Evolutionary conservation across 202 grass and related monocot species (phyloP).

Genomic region (Bolboschoenoplectus hybrid): DNA sequence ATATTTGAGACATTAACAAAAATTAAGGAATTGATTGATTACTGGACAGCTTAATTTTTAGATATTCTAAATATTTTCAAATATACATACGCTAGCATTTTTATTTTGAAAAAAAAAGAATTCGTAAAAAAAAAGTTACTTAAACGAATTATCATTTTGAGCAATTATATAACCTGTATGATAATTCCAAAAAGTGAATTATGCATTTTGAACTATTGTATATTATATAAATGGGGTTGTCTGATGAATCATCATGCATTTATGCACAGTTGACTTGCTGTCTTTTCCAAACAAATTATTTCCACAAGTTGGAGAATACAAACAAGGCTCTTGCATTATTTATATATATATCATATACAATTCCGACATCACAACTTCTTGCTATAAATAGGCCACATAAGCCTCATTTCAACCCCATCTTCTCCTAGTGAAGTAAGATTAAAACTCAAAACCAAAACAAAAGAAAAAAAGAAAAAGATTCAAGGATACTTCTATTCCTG

Average conservation of each 20-base stretch:
- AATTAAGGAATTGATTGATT: too few relatives aligned
- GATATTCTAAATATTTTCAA: too few relatives aligned
- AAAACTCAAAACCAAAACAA: slow-evolving; percentile 39
- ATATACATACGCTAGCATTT: background rate
- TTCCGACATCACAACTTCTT: slow-evolving; percentile 24
- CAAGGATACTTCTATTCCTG: slow-evolving; percentile 22
- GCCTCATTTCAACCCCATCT: slow-evolving; percentile 38
- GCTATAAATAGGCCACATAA: slow-evolving; percentile 36
- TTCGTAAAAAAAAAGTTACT: too few relatives aligned
- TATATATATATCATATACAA: slow-evolving; percentile 19
- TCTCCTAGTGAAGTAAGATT: background rate
- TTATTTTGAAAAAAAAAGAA: background rate
- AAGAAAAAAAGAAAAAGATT: slow-evolving; percentile 1
- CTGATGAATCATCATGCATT: slow-evolving; percentile 29
- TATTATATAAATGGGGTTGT: background rate
- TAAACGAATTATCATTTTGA: background rate
- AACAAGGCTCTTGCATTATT: slow-evolving; percentile 25
- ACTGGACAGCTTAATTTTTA: too few relatives aligned
- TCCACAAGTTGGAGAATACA: slow-evolving; percentile 17
- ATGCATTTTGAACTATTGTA: slow-evolving; percentile 6
- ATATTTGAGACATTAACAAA: too few relatives aligned
- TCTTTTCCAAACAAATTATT: slow-evolving; percentile 27
- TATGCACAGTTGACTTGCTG: slow-evolving; percentile 34
- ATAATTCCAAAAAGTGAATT: background rate
- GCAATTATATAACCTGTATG: background rate